Evolutionary conservation across 2,329 filamentous ascomycete genomes (phyloP).

Genomic region (Stachybotrys chartarum): DNA sequence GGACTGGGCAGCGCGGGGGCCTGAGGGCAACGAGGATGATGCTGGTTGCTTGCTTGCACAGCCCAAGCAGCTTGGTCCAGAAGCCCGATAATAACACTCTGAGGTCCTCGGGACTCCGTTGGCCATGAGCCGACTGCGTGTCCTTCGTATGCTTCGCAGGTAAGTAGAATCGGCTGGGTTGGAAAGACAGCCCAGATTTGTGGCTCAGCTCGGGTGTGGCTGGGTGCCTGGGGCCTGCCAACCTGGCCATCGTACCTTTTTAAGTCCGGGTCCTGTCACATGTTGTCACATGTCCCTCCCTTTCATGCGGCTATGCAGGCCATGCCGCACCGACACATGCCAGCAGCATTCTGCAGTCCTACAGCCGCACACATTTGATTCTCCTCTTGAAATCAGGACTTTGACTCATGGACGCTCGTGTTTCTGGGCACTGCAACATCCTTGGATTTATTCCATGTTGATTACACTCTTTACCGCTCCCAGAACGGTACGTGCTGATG

Average conservation of each 20-base stretch:
- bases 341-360: no score
- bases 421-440: no score
- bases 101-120: no score
- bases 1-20: no score
- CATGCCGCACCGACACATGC: no score
- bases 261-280: no score
- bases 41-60: background rate
- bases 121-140: no score
- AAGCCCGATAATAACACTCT: background rate
- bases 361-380: no score
- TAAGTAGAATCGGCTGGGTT: background rate
- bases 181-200: background rate
- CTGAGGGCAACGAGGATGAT: background rate
- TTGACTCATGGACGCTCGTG: no score
- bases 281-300: background rate
- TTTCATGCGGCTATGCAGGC: background rate
- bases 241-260: background rate
- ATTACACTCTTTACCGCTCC: background rate
- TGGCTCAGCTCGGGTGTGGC: background rate
- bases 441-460: background rate
- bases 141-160: no score
- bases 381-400: no score
- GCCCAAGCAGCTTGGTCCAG: background rate
- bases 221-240: background rate
- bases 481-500: no score